These are phyloP conservation scores for Cystofilobasidium capitatum DNA, from an alignment of 768 basidiomycete genomes.

Conservation along the genomic window DNA sequence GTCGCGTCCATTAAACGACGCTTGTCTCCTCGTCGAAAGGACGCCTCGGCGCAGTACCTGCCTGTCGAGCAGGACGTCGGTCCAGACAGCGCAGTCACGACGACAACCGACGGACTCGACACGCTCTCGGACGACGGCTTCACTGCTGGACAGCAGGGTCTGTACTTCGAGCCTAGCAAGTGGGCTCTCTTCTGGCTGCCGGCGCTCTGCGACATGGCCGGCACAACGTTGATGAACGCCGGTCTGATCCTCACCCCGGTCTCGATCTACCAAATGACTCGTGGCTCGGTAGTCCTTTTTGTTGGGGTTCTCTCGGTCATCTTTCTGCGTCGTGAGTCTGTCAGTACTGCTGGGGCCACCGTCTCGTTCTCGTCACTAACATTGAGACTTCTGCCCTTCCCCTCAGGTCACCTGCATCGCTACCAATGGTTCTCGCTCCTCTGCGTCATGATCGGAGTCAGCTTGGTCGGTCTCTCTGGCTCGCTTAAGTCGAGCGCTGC, in stretches of 20 bases:
- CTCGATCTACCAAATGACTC: constrained; percentile 38
- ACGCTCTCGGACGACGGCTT: constrained; percentile 16
- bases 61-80: constrained; percentile 2
- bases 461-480: constrained; percentile 63
- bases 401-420: constrained; percentile 11
- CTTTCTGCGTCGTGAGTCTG: constrained; percentile 79
- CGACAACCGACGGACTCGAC: constrained; percentile 8
- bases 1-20: background rate
- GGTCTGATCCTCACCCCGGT: constrained; percentile 94
- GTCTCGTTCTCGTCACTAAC: background rate
- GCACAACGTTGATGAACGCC: constrained; percentile 90
- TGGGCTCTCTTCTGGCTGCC: constrained; percentile 76
- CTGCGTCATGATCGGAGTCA: constrained; percentile 41
- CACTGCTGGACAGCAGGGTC: constrained; percentile 25
- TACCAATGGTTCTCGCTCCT: constrained; percentile 27
- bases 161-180: constrained; percentile 50
- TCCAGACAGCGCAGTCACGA: background rate
- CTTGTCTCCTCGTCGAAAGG: background rate
- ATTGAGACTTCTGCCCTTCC: background rate
- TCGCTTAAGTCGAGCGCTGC: constrained; percentile 48
- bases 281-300: constrained; percentile 81
- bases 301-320: constrained; percentile 83
- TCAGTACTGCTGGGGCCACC: background rate
- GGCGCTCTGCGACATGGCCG: constrained; percentile 79
- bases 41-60: background rate